Evolutionary conservation across 352 stramenopile species (phyloP).

Genomic region (Globisporangium paddicum): DNA sequence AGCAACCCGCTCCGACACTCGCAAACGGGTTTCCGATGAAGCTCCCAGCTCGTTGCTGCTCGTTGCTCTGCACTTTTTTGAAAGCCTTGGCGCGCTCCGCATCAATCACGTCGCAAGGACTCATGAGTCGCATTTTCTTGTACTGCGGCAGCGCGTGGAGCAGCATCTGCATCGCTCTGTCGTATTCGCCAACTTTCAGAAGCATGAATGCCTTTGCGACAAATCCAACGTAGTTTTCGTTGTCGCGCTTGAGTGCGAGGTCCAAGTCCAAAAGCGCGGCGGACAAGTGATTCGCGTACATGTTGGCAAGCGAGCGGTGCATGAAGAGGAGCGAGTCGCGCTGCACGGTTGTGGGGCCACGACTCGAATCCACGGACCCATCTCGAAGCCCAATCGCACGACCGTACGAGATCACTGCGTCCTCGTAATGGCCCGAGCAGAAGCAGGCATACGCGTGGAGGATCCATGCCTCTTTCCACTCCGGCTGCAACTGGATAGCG

Average conservation of each 20-base stretch:
- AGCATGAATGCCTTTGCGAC: slow-evolving; percentile 39
- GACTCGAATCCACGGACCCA: background rate
- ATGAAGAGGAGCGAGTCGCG: slow-evolving; percentile 31
- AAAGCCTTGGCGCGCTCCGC: slow-evolving; percentile 19
- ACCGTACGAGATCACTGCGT: slow-evolving; percentile 30
- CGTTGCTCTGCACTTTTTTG: slow-evolving; percentile 7
- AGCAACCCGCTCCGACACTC: background rate
- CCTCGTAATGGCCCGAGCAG: slow-evolving; percentile 23
- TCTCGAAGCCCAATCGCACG: slow-evolving; percentile 26
- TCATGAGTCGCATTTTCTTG: slow-evolving; percentile 25
- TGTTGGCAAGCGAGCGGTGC: slow-evolving; percentile 27
- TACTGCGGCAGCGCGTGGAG: slow-evolving; percentile 28
- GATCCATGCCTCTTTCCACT: slow-evolving; percentile 37
- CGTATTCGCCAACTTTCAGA: slow-evolving; percentile 11
- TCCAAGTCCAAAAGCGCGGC: slow-evolving; percentile 30
- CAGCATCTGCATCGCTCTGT: slow-evolving; percentile 21
- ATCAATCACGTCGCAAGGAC: slow-evolving; percentile 21
- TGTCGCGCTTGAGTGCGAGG: slow-evolving; percentile 34
- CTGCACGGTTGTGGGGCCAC: slow-evolving; percentile 1
- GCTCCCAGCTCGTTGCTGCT: background rate
- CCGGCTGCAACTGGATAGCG: slow-evolving; percentile 23
- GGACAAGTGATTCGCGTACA: slow-evolving; percentile 17
- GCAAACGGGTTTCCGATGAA: slow-evolving; percentile 10
- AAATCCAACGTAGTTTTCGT: slow-evolving; percentile 36
- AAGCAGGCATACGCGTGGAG: slow-evolving; percentile 42